Percentiles rank a stretch among this genome's conserved stretches.
phyloP scores from a whole-genome alignment of 208 protist genomes.

The Leishmania amazonensis region DNA sequence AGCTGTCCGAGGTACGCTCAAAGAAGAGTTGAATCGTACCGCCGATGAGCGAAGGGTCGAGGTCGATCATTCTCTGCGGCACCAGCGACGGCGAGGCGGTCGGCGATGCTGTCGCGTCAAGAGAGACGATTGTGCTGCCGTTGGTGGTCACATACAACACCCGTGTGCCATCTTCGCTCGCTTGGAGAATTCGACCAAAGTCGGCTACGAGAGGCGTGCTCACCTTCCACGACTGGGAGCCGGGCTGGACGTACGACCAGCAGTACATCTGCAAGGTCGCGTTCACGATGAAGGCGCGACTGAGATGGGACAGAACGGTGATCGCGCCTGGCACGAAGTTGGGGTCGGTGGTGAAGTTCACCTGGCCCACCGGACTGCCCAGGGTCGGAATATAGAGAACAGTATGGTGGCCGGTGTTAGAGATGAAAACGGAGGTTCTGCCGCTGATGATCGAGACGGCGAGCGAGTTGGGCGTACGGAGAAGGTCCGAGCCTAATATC shows the following conservation, averaged over 20 bases:
- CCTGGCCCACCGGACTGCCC: slow-evolving; percentile 9
- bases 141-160: slow-evolving; percentile 18
- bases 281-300: slow-evolving; percentile 13
- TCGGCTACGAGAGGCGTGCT: background rate
- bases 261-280: slow-evolving; percentile 6
- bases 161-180: slow-evolving; percentile 14
- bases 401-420: slow-evolving; percentile 39
- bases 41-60: background rate
- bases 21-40: slow-evolving; percentile 3
- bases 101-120: slow-evolving; percentile 7
- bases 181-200: slow-evolving; percentile 10
- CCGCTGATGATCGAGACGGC: background rate
- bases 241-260: slow-evolving; percentile 3
- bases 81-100: background rate
- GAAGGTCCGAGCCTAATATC: slow-evolving; percentile 8
- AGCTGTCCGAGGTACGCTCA: slow-evolving; percentile 21
- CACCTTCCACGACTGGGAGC: slow-evolving; percentile 3
- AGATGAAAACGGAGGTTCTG: slow-evolving; percentile 38
- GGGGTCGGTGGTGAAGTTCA: background rate
- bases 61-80: background rate
- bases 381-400: slow-evolving; percentile 33
- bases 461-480: background rate
- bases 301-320: slow-evolving; percentile 4
- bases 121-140: slow-evolving; percentile 9
- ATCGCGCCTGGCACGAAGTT: slow-evolving; percentile 6